Evolutionary conservation across 129 eudicot species (phyloP).

Genomic region (Ambrosia trifida): DNA sequence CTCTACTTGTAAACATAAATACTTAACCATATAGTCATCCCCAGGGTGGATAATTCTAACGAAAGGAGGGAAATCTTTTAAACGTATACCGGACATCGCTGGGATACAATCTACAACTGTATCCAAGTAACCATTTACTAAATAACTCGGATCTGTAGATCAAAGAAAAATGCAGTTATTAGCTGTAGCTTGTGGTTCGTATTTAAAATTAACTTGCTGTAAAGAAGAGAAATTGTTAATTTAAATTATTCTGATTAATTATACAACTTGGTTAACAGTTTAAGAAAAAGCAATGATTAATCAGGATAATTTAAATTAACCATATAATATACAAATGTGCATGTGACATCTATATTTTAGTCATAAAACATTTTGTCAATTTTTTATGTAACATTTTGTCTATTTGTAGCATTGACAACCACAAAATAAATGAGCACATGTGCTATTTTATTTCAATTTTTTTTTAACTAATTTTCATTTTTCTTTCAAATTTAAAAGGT

Average conservation of each 20-base stretch:
- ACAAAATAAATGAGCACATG: conserved; percentile 1
- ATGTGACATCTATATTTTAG: too few species aligned
- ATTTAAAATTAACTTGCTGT: too few species aligned
- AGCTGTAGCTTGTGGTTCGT: too few species aligned
- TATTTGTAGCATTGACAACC: not conserved
- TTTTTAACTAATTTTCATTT: not conserved
- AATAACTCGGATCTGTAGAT: conserved; percentile 42
- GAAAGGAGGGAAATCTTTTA: conserved; percentile 38
- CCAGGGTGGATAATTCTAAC: conserved; percentile 30
- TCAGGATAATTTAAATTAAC: too few species aligned
- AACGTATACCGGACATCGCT: conserved; percentile 32
- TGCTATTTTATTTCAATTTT: not conserved
- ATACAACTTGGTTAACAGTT: too few species aligned
- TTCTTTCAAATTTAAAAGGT: not conserved
- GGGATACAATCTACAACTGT: conserved; percentile 30
- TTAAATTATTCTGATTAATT: too few species aligned
- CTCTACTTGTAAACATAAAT: not conserved
- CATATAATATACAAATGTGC: too few species aligned
- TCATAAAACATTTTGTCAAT: too few species aligned
- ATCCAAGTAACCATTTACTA: conserved; percentile 36
- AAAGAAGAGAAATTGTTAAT: too few species aligned
- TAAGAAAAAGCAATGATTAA: too few species aligned
- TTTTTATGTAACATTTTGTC: too few species aligned
- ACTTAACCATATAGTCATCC: conserved; percentile 34
- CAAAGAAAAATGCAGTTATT: not conserved